Percentiles rank a stretch among this genome's conserved stretches.
phyloP scores from a whole-genome alignment of 176 grass and related monocot species.

The Paspalum notatum region DNA sequence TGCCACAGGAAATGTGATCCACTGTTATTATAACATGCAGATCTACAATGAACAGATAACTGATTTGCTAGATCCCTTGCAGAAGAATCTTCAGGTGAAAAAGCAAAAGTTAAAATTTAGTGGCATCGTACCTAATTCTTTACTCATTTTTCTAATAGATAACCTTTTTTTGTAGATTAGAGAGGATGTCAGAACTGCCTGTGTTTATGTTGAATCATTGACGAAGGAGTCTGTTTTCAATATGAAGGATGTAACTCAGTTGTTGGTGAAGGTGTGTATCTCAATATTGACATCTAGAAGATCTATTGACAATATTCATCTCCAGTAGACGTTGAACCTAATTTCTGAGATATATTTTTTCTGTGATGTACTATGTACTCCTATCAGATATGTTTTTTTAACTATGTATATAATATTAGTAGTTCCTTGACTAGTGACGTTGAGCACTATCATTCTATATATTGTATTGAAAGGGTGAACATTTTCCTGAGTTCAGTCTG shows the following conservation, averaged over 20 bases:
- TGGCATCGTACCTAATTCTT: neutral
- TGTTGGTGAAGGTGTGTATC: constrained; percentile 72
- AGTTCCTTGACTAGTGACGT: neutral
- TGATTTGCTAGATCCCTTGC: constrained; percentile 83
- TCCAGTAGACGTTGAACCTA: constrained; percentile 14
- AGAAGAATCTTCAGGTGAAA: constrained; percentile 88
- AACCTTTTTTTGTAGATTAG: constrained; percentile 72
- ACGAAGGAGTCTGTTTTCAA: constrained; percentile 77
- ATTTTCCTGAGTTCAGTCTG: neutral
- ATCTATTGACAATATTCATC: neutral
- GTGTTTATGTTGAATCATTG: constrained; percentile 95
- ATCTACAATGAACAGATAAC: constrained; percentile 99
- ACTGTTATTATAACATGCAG: constrained; percentile 47
- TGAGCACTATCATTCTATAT: neutral
- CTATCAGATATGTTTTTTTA: constrained; percentile 12
- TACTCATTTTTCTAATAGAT: constrained; percentile 44
- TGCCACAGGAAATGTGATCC: constrained; percentile 35
- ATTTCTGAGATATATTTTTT: neutral
- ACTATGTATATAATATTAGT: neutral
- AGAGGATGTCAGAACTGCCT: constrained; percentile 83
- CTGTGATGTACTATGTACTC: neutral
- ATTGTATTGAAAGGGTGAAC: constrained; percentile 14
- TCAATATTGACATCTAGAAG: constrained; percentile 28
- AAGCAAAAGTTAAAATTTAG: constrained; percentile 12
- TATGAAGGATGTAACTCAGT: constrained; percentile 86